Conservation (phyloP, 208 protist species). For the Kentomonas sorsogonicus region DNA sequence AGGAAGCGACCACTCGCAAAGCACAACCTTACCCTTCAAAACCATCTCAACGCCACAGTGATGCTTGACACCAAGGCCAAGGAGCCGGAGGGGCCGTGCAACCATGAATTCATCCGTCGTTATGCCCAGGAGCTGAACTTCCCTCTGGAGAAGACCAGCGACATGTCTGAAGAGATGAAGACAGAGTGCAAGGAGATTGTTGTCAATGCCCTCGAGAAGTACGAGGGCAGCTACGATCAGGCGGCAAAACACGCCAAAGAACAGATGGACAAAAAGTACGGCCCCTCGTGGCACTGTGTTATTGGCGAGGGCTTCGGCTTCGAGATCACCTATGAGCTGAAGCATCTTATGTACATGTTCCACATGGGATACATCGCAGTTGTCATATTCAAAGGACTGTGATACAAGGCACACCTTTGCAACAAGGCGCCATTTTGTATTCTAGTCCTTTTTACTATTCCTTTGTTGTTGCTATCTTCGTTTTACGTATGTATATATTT, state of each 20-base stretch:
- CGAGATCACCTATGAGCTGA: conserved; percentile 92
- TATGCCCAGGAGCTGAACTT: conserved; percentile 77
- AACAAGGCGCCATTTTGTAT: not conserved
- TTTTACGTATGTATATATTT: too few species aligned
- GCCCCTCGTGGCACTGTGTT: conserved; percentile 91
- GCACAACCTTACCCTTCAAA: not conserved
- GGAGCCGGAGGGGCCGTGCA: conserved; percentile 73
- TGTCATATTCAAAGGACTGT: conserved; percentile 93
- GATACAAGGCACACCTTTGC: conserved; percentile 4
- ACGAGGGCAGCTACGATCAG: conserved; percentile 89
- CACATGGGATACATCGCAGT: conserved; percentile 89
- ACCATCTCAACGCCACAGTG: not conserved
- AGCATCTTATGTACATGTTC: conserved; percentile 94
- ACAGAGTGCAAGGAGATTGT: conserved; percentile 91
- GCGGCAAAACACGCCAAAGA: conserved; percentile 93
- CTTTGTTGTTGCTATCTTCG: conserved; percentile 1
- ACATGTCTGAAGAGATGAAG: conserved; percentile 95
- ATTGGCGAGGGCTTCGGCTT: conserved; percentile 94
- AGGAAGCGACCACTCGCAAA: not conserved
- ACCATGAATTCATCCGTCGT: conserved; percentile 68
- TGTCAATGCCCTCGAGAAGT: conserved; percentile 92
- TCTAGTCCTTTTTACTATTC: not conserved
- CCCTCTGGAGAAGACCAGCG: conserved; percentile 87
- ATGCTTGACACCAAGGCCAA: conserved; percentile 68
- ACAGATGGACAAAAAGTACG: conserved; percentile 95